Evolutionary conservation across 148 eudicot species (phyloP).

Genomic region (Gaultheria prostrata): DNA sequence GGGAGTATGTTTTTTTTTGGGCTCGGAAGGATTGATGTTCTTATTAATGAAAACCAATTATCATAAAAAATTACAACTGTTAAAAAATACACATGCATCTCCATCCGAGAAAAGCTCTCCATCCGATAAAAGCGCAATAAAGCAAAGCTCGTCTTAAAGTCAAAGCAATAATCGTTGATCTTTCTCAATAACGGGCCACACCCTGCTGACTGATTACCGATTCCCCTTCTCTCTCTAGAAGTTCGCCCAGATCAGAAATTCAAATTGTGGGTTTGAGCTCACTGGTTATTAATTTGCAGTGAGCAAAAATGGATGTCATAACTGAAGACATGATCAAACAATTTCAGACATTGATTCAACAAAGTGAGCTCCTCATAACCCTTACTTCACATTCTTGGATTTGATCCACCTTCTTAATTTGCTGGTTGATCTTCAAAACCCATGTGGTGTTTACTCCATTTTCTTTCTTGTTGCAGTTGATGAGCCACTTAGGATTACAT

Average conservation of each 20-base stretch:
- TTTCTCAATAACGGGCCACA: not conserved
- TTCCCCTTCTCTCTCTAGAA: slow-evolving; percentile 7
- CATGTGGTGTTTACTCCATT: not conserved
- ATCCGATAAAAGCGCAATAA: not conserved
- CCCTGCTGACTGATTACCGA: not conserved
- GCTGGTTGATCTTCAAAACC: slow-evolving; percentile 26
- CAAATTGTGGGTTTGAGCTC: slow-evolving; percentile 5
- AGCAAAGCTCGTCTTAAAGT: not conserved
- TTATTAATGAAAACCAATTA: too few species aligned
- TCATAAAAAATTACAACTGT: too few species aligned
- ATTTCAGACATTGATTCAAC: slow-evolving; percentile 58
- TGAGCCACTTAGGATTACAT: slow-evolving; percentile 58
- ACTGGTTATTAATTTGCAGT: not conserved
- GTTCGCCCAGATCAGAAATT: not conserved
- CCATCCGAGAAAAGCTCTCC: not conserved
- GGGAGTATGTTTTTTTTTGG: too few species aligned
- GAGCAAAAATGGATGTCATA: slow-evolving; percentile 37
- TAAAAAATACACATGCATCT: not conserved
- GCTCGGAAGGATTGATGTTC: too few species aligned
- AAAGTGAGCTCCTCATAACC: slow-evolving; percentile 30
- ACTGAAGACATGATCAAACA: slow-evolving; percentile 66
- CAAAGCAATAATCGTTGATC: not conserved
- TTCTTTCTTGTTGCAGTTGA: slow-evolving; percentile 50
- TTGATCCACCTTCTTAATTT: not conserved
- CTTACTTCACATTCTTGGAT: slow-evolving; percentile 17